phyloP scores from a whole-genome alignment of 176 grass and related monocot species.

The Paspalum notatum region DNA sequence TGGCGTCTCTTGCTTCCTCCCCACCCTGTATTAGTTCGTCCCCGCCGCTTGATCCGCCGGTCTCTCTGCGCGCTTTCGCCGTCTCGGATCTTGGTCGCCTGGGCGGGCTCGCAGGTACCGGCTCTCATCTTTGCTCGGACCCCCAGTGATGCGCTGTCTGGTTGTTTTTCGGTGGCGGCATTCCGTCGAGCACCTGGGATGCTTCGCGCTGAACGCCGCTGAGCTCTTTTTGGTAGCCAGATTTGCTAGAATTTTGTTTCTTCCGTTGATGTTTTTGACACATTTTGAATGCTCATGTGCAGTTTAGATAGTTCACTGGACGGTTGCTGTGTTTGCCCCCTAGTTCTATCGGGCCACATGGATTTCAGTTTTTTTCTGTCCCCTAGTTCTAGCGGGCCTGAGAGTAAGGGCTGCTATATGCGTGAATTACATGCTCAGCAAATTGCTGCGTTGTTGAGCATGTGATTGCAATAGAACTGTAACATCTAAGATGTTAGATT shows the following conservation, averaged over 20 bases:
- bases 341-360: neutral
- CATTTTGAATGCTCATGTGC: neutral
- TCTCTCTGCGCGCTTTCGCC: neutral
- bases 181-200: conserved; percentile 41
- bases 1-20: conserved; percentile 30
- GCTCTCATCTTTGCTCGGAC: neutral
- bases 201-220: neutral
- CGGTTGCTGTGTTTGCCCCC: neutral
- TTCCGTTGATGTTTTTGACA: neutral
- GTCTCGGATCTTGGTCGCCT: conserved; percentile 34
- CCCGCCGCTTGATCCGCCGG: neutral
- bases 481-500: neutral
- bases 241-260: neutral
- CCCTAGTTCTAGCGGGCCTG: neutral
- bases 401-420: neutral
- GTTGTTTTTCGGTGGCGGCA: conserved; percentile 41
- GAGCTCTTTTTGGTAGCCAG: neutral
- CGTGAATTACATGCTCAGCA: neutral
- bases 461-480: neutral
- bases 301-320: neutral
- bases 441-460: neutral
- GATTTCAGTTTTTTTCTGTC: neutral
- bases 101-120: conserved; percentile 36
- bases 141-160: neutral
- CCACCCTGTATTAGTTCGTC: conserved; percentile 8